These are phyloP conservation scores for Kazachstania psychrophila DNA, from an alignment of 805 yeast genomes.

Conservation along the genomic window DNA sequence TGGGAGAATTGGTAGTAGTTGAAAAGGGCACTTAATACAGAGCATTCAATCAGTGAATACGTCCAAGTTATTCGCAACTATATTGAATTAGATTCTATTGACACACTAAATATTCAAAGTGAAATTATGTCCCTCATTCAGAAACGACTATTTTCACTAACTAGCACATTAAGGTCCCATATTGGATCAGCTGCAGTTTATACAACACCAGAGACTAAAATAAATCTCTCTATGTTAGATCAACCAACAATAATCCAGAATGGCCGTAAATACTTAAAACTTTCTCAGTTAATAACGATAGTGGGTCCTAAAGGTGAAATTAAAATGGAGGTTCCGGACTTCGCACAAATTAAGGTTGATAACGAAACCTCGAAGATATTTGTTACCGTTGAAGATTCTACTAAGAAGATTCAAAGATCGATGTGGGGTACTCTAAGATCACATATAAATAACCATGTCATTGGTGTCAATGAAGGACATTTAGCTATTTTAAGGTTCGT, in stretches of 20 bases:
- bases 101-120: too few relatives aligned
- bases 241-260: conserved; percentile 54
- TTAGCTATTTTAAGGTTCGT: conserved; percentile 76
- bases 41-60: too few relatives aligned
- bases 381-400: conserved; percentile 50
- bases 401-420: conserved; percentile 59
- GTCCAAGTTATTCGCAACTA: too few relatives aligned
- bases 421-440: conserved; percentile 96
- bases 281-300: conserved; percentile 52
- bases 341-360: conserved; percentile 37
- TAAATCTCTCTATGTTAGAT: conserved; percentile 34
- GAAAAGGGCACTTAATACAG: too few relatives aligned
- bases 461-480: conserved; percentile 92
- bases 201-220: conserved; percentile 49
- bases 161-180: conserved; percentile 40
- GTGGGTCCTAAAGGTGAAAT: conserved; percentile 73
- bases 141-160: conserved; percentile 2
- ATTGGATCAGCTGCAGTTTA: conserved; percentile 75
- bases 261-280: conserved; percentile 48
- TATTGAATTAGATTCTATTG: too few relatives aligned
- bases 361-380: conserved; percentile 31
- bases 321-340: conserved; percentile 59
- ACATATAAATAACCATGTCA: conserved; percentile 61
- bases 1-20: too few relatives aligned
- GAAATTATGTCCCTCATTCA: conserved; percentile 5